These are phyloP conservation scores for Ophiocordyceps unilateralis DNA, from an alignment of 2,329 filamentous ascomycete species.

Conservation along the genomic window DNA sequence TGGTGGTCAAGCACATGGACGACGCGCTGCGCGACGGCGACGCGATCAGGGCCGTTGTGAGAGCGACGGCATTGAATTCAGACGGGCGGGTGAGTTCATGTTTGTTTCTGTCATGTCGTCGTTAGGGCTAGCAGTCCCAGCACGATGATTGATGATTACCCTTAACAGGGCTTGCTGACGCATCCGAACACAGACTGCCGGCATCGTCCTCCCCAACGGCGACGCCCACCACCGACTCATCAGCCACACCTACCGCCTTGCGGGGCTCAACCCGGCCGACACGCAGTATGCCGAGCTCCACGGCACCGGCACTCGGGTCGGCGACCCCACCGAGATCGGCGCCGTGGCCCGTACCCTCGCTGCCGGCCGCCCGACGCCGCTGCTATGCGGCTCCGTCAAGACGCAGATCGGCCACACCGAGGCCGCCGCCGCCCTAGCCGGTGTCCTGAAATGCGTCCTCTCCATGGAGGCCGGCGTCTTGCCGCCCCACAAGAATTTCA, in stretches of 20 bases:
- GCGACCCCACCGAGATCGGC: conserved; percentile 36
- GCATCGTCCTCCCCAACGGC: conserved; percentile 37
- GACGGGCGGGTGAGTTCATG: background rate
- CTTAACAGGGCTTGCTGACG: background rate
- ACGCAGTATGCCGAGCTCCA: conserved; percentile 29
- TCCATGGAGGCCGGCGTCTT: background rate
- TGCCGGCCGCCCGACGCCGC: background rate
- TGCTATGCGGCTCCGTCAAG: background rate
- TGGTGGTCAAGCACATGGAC: background rate
- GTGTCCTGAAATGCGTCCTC: background rate
- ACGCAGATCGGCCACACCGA: background rate
- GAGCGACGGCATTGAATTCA: background rate
- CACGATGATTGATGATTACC: no score
- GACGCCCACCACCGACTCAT: conserved; percentile 27
- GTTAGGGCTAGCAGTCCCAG: background rate
- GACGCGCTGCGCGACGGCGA: background rate
- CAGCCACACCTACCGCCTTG: conserved; percentile 15
- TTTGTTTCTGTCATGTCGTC: background rate
- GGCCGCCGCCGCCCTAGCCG: background rate
- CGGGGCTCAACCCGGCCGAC: conserved; percentile 11
- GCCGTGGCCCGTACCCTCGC: conserved; percentile 16
- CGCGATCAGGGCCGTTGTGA: background rate
- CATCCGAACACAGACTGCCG: conserved; percentile 6
- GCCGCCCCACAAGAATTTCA: background rate
- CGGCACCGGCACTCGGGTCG: conserved; percentile 37